phyloP scores from a whole-genome alignment of 208 protist species.

The Tritrichomonas musculus region DNA sequence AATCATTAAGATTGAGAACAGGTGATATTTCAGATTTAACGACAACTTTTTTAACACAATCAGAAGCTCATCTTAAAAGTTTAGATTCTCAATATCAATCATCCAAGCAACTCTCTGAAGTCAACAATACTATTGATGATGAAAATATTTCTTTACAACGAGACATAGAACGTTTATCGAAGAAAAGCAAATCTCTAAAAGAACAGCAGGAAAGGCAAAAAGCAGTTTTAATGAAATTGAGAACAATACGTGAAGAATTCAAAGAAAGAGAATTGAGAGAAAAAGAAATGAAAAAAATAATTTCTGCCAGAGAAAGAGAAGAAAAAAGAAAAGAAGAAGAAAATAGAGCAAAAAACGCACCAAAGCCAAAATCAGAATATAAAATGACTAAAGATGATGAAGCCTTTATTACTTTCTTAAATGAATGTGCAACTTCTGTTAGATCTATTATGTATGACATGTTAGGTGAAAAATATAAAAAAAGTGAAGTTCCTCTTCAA shows the following conservation, averaged over 20 bases:
- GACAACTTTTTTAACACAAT: not conserved
- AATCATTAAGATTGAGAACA: not conserved
- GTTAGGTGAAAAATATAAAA: not conserved
- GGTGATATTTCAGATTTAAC: not conserved
- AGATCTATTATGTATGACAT: not conserved
- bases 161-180: not conserved
- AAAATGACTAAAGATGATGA: not conserved
- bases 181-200: not conserved
- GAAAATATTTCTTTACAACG: not conserved
- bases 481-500: not conserved
- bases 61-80: not conserved
- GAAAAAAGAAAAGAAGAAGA: not conserved
- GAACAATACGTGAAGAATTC: not conserved
- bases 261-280: not conserved
- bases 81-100: not conserved
- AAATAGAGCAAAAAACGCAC: not conserved
- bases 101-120: not conserved
- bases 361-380: not conserved
- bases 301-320: not conserved
- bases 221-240: not conserved
- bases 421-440: conserved; percentile 20
- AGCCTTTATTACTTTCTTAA: not conserved
- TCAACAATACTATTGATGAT: conserved; percentile 1
- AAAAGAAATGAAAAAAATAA: not conserved
- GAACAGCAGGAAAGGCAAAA: not conserved